These are phyloP conservation scores for Taphrina pruni DNA, from an alignment of 1,139 yeast genomes.

Conservation along the genomic window DNA sequence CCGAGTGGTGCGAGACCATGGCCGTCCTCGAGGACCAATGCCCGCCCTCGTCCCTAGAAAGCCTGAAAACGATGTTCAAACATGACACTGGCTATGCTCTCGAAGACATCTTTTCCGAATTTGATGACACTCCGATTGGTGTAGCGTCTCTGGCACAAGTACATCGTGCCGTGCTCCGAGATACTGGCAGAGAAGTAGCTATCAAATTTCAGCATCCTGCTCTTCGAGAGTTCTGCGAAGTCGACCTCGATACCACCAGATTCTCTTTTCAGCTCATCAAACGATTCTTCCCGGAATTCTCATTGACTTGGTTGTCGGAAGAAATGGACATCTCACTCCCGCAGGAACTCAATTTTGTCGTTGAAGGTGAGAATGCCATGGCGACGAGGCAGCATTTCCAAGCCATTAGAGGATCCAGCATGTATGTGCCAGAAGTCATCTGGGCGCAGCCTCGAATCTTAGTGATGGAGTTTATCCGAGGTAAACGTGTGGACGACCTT, in stretches of 20 bases:
- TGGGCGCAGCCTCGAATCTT: conserved; percentile 73
- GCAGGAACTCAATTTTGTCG: conserved; percentile 83
- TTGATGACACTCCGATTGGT: conserved; percentile 80
- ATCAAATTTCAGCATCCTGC: conserved; percentile 95
- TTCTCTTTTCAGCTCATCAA: conserved; percentile 76
- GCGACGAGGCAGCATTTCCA: conserved; percentile 70
- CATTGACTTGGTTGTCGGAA: conserved; percentile 90
- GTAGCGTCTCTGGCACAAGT: conserved; percentile 97
- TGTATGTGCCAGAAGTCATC: conserved; percentile 75
- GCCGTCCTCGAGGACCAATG: conserved; percentile 89
- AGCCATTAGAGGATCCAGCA: conserved; percentile 68
- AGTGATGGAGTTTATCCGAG: conserved; percentile 84
- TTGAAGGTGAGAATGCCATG: conserved; percentile 82
- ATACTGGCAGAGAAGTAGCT: conserved; percentile 76
- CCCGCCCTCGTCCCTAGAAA: conserved; percentile 76
- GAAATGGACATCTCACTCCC: conserved; percentile 84
- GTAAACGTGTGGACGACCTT: conserved; percentile 81
- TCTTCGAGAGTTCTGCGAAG: conserved; percentile 82
- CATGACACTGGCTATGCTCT: conserved; percentile 66
- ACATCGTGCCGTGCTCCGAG: conserved; percentile 71
- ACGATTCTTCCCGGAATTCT: conserved; percentile 88
- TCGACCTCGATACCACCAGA: conserved; percentile 80
- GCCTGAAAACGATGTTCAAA: conserved; percentile 68
- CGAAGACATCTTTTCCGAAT: conserved; percentile 69
- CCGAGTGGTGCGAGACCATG: conserved; percentile 96